Evolutionary conservation across 1,139 yeast genomes (phyloP).

Genomic region (Yamadazyma diddensiae): DNA sequence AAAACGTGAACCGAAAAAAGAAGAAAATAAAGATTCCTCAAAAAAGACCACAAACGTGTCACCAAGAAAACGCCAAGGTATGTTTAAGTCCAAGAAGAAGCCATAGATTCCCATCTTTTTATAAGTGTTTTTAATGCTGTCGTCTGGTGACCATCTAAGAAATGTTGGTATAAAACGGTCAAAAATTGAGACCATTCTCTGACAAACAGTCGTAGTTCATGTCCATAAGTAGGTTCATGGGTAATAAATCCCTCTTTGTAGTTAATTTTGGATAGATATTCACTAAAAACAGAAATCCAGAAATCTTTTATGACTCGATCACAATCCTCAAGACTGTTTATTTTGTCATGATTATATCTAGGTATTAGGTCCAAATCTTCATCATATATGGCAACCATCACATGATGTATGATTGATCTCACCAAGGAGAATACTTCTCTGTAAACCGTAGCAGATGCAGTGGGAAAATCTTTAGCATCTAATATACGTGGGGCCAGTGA

Average conservation of each 20-base stretch:
- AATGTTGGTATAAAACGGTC: constrained; percentile 33
- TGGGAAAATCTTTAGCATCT: constrained; percentile 3
- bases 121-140: constrained; percentile 35
- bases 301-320: constrained; percentile 41
- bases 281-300: constrained; percentile 60
- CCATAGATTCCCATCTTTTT: constrained; percentile 38
- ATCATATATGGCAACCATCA: constrained; percentile 56
- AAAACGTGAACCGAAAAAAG: background rate
- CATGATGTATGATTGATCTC: constrained; percentile 47
- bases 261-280: constrained; percentile 32
- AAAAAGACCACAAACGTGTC: background rate
- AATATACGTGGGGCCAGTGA: background rate
- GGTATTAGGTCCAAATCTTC: constrained; percentile 51
- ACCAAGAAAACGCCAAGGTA: constrained; percentile 12
- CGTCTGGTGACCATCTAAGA: constrained; percentile 37
- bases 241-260: constrained; percentile 19
- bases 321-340: constrained; percentile 41
- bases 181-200: constrained; percentile 52
- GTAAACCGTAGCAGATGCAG: constrained; percentile 17
- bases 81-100: constrained; percentile 14
- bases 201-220: constrained; percentile 38
- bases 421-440: constrained; percentile 43
- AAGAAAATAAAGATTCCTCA: background rate
- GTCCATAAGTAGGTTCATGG: constrained; percentile 24
- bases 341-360: constrained; percentile 39